phyloP scores from a whole-genome alignment of 352 stramenopile species.

The Globisporangium apiculatum region DNA sequence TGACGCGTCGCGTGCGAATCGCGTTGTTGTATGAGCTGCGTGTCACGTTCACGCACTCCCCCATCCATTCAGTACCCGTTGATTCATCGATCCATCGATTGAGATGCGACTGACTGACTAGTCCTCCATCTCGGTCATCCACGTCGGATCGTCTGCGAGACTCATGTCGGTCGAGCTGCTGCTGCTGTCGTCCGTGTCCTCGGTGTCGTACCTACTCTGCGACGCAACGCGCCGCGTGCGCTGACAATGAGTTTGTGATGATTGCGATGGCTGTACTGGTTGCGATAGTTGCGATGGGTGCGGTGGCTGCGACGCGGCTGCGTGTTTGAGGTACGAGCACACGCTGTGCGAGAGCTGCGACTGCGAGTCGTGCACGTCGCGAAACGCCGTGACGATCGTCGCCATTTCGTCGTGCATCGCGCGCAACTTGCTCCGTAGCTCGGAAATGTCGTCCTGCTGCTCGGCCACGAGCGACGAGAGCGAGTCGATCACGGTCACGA shows the following conservation, averaged over 20 bases:
- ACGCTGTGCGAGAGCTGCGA: conserved; percentile 11
- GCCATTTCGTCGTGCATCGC: conserved; percentile 4
- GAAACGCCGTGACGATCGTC: conserved; percentile 11
- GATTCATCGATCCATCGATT: too few species aligned
- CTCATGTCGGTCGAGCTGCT: conserved; percentile 13
- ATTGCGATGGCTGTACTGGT: too few species aligned
- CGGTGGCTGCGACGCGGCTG: conserved; percentile 3
- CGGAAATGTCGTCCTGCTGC: conserved; percentile 27
- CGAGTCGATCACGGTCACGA: conserved; percentile 31
- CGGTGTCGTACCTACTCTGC: conserved; percentile 4
- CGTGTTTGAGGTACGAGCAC: conserved; percentile 6
- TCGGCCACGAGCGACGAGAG: conserved; percentile 37
- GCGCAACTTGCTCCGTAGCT: conserved; percentile 5
- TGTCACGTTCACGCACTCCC: not conserved
- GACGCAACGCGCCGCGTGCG: not conserved
- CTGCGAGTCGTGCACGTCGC: conserved; percentile 10
- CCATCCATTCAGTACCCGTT: too few species aligned
- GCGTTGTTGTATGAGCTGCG: not conserved
- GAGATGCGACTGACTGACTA: not conserved
- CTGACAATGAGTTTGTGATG: not conserved
- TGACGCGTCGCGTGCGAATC: not conserved
- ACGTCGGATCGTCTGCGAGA: conserved; percentile 6
- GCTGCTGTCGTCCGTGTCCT: conserved; percentile 7
- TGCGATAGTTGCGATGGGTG: not conserved
- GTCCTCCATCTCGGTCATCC: conserved; percentile 7